phyloP scores from a whole-genome alignment of 768 basidiomycete genomes.

The Collybia mongolica region DNA sequence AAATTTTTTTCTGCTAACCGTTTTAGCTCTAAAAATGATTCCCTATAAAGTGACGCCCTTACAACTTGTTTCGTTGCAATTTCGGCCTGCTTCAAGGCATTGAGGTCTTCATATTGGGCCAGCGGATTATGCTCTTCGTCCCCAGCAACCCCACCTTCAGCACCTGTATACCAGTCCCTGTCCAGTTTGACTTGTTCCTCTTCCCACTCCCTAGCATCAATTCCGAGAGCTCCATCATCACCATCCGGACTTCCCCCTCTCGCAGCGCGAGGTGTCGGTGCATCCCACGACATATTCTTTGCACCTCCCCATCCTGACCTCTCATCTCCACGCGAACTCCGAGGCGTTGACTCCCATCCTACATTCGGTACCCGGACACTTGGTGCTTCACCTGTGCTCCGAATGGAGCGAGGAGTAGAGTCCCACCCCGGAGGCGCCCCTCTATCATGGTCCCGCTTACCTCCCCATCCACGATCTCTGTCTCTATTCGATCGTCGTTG shows the following conservation, averaged over 20 bases:
- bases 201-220: conserved; percentile 93
- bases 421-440: conserved; percentile 45
- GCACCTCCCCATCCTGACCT: conserved; percentile 63
- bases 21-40: conserved; percentile 9
- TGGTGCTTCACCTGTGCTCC: conserved; percentile 59
- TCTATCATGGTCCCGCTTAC: conserved; percentile 35
- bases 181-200: conserved; percentile 92
- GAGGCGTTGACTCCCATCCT: conserved; percentile 93
- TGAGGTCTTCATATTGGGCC: conserved; percentile 89
- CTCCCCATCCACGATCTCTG: conserved; percentile 47
- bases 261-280: conserved; percentile 72
- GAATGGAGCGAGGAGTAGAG: conserved; percentile 60
- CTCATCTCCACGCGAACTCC: conserved; percentile 51
- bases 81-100: conserved; percentile 65
- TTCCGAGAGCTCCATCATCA: conserved; percentile 57
- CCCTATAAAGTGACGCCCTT: conserved; percentile 20
- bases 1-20: conserved; percentile 70
- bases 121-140: conserved; percentile 94
- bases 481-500: conserved; percentile 89
- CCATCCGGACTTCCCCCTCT: conserved; percentile 71
- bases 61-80: conserved; percentile 76
- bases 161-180: conserved; percentile 94
- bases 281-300: conserved; percentile 68
- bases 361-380: conserved; percentile 90
- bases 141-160: conserved; percentile 80